Conservation (phyloP, 257 asterid genomes). For the Solanum etuberosum region DNA sequence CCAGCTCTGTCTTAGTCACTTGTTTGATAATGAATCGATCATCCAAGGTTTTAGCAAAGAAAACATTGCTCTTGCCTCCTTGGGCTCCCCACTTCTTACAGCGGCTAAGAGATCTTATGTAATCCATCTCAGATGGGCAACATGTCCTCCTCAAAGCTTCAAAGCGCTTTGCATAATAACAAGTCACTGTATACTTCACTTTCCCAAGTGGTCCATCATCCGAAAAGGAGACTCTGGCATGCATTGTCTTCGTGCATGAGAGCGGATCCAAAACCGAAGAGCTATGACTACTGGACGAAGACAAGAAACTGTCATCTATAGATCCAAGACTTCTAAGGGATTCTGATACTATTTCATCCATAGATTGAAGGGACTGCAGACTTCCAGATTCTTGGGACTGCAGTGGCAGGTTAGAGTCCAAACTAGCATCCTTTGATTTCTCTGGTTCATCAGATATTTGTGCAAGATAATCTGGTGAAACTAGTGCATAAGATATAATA, state of each 20-base stretch:
- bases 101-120: slow-evolving; percentile 71
- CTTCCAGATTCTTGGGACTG: slow-evolving; percentile 41
- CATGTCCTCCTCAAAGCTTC: slow-evolving; percentile 83
- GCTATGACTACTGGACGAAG: slow-evolving; percentile 40
- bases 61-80: slow-evolving; percentile 97
- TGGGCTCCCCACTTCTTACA: slow-evolving; percentile 99
- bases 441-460: slow-evolving; percentile 61
- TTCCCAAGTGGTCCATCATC: slow-evolving; percentile 64
- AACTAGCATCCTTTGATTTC: slow-evolving; percentile 33
- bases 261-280: slow-evolving; percentile 53
- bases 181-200: slow-evolving; percentile 63
- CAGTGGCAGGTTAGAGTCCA: slow-evolving; percentile 22
- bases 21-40: slow-evolving; percentile 92
- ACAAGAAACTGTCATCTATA: slow-evolving; percentile 49
- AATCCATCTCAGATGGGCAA: slow-evolving; percentile 86
- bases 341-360: slow-evolving; percentile 54
- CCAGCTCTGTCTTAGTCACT: slow-evolving; percentile 96
- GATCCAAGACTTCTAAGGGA: slow-evolving; percentile 54
- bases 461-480: slow-evolving; percentile 42
- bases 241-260: slow-evolving; percentile 53
- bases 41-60: slow-evolving; percentile 90
- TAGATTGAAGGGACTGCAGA: slow-evolving; percentile 41
- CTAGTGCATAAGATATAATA: slow-evolving; percentile 71
- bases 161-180: slow-evolving; percentile 77
- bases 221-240: slow-evolving; percentile 51